Base-by-base conservation (phyloP, 768 basidiomycete genomes). In the Cantharellus cinnabarinus region DNA sequence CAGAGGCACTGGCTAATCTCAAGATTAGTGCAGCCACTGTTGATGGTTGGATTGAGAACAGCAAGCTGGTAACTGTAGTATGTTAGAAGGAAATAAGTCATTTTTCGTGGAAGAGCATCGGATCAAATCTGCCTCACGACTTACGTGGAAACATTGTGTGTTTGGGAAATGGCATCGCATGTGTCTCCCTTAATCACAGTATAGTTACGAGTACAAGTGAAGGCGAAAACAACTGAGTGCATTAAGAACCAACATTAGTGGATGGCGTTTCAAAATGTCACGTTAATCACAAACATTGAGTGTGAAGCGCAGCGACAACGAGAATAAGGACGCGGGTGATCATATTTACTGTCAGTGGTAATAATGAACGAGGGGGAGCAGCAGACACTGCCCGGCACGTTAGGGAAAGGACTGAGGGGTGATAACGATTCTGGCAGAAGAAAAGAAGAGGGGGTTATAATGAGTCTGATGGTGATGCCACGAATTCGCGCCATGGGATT, bases 21-120 rank as follows among this genome's bases (percentile, higher is more conserved):
- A 58, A 89, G 77, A 69, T 89, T 84, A 63, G 68, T 63, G 71
- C 87, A 89, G 15, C 54, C 52, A 1, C 67, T 39, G 64, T 84
- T 70, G 67, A 86, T 77, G 56, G 64, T 62, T 0, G 70, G 59
- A 72, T 88, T 87, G 62, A 79, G 71, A 50, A 75, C 73, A 2
- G 81, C 79, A 57, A 89, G 79, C 69, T 89, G 86, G 72, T 80
- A 88, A 7, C 85, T 88, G 58, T 55, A 63, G 53, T 70, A 71
- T 3, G 58, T 55, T 63, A 66, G 68, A 56, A 50, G 4, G 7
- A 20, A 4, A 7, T 64, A 60, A 50, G 58, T 59, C 59, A 68
- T 67, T 70, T 60, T 20, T 35, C 20, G 20, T 29, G 20, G 20
- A 29, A 29, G 20, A 40, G 29, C 15, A 41, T 42, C 29, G 15